Percentiles rank a stretch among this genome's conserved stretches.
These are phyloP conservation scores for Neofusicoccum kwambonambiense DNA, from an alignment of 2,329 filamentous ascomycete genomes.

Conservation along the genomic window DNA sequence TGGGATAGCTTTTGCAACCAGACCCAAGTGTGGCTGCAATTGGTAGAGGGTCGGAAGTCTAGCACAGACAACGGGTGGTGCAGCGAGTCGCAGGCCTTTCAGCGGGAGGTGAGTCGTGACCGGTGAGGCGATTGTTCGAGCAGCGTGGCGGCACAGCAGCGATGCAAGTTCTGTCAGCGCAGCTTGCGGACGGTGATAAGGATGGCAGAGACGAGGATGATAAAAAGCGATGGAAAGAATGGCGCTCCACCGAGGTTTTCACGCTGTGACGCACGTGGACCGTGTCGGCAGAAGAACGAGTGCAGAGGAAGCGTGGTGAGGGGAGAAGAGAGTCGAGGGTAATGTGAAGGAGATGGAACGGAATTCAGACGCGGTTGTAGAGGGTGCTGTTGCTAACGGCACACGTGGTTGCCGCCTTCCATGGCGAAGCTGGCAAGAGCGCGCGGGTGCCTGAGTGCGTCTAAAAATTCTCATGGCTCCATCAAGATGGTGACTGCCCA, in stretches of 20 bases:
- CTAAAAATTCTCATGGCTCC: neutral
- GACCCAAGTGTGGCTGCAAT: neutral
- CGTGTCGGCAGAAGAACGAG: neutral
- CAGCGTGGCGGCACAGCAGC: neutral
- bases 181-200: neutral
- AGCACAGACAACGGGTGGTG: neutral
- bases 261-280: neutral
- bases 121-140: neutral
- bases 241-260: neutral
- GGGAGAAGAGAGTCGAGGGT: neutral
- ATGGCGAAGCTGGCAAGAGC: constrained; percentile 6
- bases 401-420: constrained; percentile 8
- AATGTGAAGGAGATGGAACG: neutral
- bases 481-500: neutral
- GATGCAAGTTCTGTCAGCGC: neutral
- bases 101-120: neutral
- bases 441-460: neutral
- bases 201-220: constrained; percentile 13
- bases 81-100: neutral
- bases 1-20: neutral
- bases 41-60: neutral
- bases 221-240: constrained; percentile 16
- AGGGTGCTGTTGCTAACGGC: neutral
- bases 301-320: neutral
- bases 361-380: neutral